A percentile compares a stretch with the other conserved stretches of the same genome.
phyloP scores from a whole-genome alignment of 2,329 filamentous ascomycete species.

The Zasmidium cellare region DNA sequence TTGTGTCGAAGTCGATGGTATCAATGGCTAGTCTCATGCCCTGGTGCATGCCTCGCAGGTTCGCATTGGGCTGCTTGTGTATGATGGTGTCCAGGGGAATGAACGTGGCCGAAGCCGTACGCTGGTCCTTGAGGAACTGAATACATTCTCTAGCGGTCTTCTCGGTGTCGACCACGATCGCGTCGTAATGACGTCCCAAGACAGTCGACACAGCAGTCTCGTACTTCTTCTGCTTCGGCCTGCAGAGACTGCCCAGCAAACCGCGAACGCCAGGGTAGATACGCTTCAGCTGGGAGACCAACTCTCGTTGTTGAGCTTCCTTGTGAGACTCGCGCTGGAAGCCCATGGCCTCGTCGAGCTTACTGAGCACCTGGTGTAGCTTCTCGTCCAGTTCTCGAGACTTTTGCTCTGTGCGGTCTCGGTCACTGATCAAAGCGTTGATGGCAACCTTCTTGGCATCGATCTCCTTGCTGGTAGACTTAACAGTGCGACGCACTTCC shows the following conservation, averaged over 20 bases:
- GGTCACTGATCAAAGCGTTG: slow-evolving; percentile 80
- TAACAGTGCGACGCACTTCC: slow-evolving; percentile 61
- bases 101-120: slow-evolving; percentile 85
- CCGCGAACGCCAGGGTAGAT: slow-evolving; percentile 91
- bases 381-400: slow-evolving; percentile 91
- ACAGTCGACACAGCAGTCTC: slow-evolving; percentile 91
- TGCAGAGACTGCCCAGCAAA: slow-evolving; percentile 86
- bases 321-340: slow-evolving; percentile 82
- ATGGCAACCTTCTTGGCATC: slow-evolving; percentile 87
- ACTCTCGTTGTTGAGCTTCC: slow-evolving; percentile 76
- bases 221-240: slow-evolving; percentile 95
- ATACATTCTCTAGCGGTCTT: slow-evolving; percentile 94
- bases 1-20: slow-evolving; percentile 88
- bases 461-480: slow-evolving; percentile 70
- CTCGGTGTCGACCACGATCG: slow-evolving; percentile 91
- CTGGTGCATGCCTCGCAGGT: slow-evolving; percentile 83
- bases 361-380: slow-evolving; percentile 74
- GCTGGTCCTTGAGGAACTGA: slow-evolving; percentile 87
- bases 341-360: slow-evolving; percentile 82
- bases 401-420: slow-evolving; percentile 75
- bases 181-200: slow-evolving; percentile 88
- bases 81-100: slow-evolving; percentile 97
- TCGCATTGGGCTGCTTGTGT: slow-evolving; percentile 85
- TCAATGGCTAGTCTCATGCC: slow-evolving; percentile 88
- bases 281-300: slow-evolving; percentile 81